Evolutionary conservation across 306 rosid species (phyloP), one percentile per base, ranked within the genome.

Genomic region (Acacia melanoxylon): DNA sequence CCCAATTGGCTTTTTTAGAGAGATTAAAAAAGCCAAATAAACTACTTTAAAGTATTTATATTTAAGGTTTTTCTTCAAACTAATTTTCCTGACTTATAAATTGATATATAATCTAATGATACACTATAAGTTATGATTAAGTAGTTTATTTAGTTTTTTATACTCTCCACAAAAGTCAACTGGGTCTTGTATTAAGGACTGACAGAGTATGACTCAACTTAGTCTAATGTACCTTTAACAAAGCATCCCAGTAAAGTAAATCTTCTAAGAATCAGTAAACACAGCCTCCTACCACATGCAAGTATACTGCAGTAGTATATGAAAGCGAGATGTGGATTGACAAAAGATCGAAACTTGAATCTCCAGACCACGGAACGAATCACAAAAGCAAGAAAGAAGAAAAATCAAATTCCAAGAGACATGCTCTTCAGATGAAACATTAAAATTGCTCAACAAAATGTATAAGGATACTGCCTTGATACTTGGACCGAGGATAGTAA

Each of bases 381-480:
- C 29, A 20, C 52, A 68, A 83, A 52, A 72, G 74, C 80, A 81
- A 78, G 73, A 35, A 54, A 44, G 61, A 56, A 56, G 25, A 19
- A 19, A 48, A 19, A 52, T 42, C 0, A 42, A 68, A 70, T 85
- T 74, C 46, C 6, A 45, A 69, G 68, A 9, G 61, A 72, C 51
- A 86, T 22, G 68, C 17, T 44, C 78, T 78, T 12, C 48, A 22
- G 45, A 68, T 22, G 6, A 71, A 70, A 75, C 22, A 45, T 8
- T 10, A 51, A 15, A 27, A 25, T 68, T 31, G 6, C 25, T 40
- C 37, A 75, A 66, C 22, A 65, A 71, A 37, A 66, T 44, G 77
- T 72, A 82, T 61, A 93, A 95, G 99, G 99, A 95, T 95, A 95
- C 99, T 95, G 91, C 99, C 99, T 93, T 95, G 99, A 85, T 93